Evolutionary conservation across 1,139 yeast genomes (phyloP).

Genomic region (Geotrichum phurueaensis): DNA sequence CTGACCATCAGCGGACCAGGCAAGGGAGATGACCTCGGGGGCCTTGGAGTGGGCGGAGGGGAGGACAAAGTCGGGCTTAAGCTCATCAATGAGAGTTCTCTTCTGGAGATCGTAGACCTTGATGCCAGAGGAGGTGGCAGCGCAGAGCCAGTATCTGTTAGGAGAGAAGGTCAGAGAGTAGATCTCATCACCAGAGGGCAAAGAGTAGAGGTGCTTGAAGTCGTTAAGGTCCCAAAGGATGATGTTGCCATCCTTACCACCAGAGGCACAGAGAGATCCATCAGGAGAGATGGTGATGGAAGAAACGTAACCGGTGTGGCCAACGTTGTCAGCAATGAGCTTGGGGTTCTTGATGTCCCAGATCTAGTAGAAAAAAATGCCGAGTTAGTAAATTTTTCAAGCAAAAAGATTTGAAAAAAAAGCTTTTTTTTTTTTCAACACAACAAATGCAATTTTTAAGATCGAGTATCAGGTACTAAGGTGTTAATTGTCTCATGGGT

Average conservation of each 20-base stretch:
- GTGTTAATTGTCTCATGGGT: constrained; percentile 92
- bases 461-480: constrained; percentile 74
- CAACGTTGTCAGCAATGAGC: constrained; percentile 92
- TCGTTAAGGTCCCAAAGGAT: constrained; percentile 97
- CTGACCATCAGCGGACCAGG: constrained; percentile 99
- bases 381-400: neutral
- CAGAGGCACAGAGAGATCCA: constrained; percentile 98
- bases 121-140: constrained; percentile 97
- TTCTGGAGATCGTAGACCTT: constrained; percentile 98
- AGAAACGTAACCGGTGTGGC: constrained; percentile 99
- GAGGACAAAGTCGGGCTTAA: constrained; percentile 94
- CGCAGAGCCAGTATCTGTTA: constrained; percentile 99
- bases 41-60: constrained; percentile 81
- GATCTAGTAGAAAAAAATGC: constrained; percentile 47
- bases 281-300: constrained; percentile 98
- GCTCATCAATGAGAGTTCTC: constrained; percentile 93
- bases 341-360: constrained; percentile 89
- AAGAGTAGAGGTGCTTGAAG: constrained; percentile 86
- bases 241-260: constrained; percentile 99
- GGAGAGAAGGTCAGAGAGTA: constrained; percentile 99
- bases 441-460: neutral
- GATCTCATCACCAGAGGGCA: constrained; percentile 93
- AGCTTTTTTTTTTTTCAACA: too few species aligned
- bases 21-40: constrained; percentile 96
- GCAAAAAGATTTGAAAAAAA: neutral